Conservation (phyloP, 2,329 filamentous ascomycete species). For the Beauveria pseudobassiana region DNA sequence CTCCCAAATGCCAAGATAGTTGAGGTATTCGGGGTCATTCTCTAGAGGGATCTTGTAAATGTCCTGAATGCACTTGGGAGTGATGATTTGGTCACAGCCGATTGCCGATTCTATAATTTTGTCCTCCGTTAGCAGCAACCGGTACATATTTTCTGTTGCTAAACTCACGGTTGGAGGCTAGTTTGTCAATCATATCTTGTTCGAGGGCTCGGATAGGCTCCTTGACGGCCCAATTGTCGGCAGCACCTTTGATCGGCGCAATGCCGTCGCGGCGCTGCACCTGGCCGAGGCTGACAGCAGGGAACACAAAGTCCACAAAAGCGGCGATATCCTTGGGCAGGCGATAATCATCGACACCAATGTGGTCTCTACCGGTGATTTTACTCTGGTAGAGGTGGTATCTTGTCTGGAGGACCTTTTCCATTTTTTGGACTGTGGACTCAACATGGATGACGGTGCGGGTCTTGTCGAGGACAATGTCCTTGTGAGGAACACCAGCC, state of each 20-base stretch:
- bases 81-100: constrained; percentile 47
- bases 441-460: constrained; percentile 32
- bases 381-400: constrained; percentile 43
- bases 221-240: constrained; percentile 8
- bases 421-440: constrained; percentile 23
- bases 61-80: constrained; percentile 45
- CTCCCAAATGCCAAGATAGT: constrained; percentile 45
- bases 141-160: background rate
- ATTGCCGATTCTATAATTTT: background rate
- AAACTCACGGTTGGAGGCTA: background rate
- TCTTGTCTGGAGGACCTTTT: constrained; percentile 42
- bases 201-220: background rate
- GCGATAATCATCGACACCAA: constrained; percentile 34
- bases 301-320: constrained; percentile 34
- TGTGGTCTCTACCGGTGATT: constrained; percentile 22
- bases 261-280: background rate
- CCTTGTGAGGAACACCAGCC: constrained; percentile 39
- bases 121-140: background rate
- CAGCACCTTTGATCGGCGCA: background rate
- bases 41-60: constrained; percentile 34
- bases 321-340: constrained; percentile 27
- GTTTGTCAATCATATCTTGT: background rate
- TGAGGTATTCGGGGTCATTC: constrained; percentile 25
- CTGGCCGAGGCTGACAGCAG: constrained; percentile 30
- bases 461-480: constrained; percentile 42